Evolutionary conservation across 257 asterid species (phyloP), one percentile per base, ranked within the genome.

Genomic region (Nicotiana obtusifolia): DNA sequence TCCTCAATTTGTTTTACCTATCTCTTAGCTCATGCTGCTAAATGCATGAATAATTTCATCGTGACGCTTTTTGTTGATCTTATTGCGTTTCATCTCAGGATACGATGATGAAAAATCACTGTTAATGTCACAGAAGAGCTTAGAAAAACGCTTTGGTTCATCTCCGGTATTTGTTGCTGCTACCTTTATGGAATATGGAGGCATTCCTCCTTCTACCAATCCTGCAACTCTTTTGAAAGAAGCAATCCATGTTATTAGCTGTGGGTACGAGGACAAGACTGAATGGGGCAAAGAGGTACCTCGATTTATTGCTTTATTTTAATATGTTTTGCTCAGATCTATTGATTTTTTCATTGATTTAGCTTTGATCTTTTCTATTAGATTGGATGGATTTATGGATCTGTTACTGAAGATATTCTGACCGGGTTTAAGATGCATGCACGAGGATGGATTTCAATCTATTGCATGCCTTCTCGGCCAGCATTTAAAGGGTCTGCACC

Each of bases 401-500:
- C 60, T 53, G n/a, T 89, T 10, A 89, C 92, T 11, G 92, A 89
- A 82, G 92, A 89, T 85, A 89, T 89, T 84, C 81, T 89, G 35
- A 89, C 92, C 6, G 92, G 92, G 53, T 89, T 89, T 71, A 89
- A 89, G 56, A 89, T 89, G 92, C 92, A 89, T 35, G 88, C 92
- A 14, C 88, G 92, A 53, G 91, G 92, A 87, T 89, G 92, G 92
- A 84, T 89, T 76, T 89, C 92, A 11, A 83, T 87, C 64, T 89
- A 89, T 31, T 89, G 92, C 68, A 89, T 89, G 92, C 92, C 92
- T 59, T 87, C 89, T 83, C 91, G 92, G 35, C 91, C 91, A 1
- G 89, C 91, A 31, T 89, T 89, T 81, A 89, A 89, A 81, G 92
- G 92, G 66, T 89, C 92, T 53, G 92, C 91, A 83, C 91, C 92